These are phyloP conservation scores for Zizania latifolia DNA, from an alignment of 176 grass and related monocot genomes.

Conservation along the genomic window DNA sequence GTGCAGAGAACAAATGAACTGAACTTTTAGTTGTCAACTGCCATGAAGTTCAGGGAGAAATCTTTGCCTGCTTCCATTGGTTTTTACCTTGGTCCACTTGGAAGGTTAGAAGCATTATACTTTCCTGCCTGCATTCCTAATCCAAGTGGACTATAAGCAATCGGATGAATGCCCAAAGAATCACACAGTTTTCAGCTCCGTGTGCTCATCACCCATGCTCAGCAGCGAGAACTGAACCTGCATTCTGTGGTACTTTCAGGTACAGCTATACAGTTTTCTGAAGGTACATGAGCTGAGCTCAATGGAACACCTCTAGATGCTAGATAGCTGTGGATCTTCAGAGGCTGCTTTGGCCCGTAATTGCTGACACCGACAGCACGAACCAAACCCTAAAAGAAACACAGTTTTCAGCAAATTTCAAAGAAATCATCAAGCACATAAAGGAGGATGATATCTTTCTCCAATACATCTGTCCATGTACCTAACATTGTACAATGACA, in stretches of 20 bases:
- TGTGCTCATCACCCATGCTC: conserved; percentile 74
- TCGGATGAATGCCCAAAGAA: conserved; percentile 61
- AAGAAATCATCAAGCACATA: background rate
- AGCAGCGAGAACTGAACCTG: conserved; percentile 91
- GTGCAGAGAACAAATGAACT: conserved; percentile 8
- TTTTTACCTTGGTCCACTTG: conserved; percentile 58
- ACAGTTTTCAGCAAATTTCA: background rate
- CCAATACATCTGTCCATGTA: background rate
- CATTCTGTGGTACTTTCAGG: conserved; percentile 4
- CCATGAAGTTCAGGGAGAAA: background rate
- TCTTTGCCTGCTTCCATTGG: background rate
- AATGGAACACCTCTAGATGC: conserved; percentile 67
- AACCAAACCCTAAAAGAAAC: conserved; percentile 61
- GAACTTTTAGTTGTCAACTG: background rate
- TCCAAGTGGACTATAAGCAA: conserved; percentile 86
- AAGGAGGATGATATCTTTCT: background rate
- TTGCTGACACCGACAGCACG: conserved; percentile 87
- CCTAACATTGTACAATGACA: background rate
- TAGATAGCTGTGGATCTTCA: conserved; percentile 77
- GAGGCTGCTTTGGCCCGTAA: conserved; percentile 86
- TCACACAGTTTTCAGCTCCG: conserved; percentile 82
- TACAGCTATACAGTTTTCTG: conserved; percentile 5
- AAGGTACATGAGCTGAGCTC: conserved; percentile 77
- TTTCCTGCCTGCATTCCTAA: conserved; percentile 87
- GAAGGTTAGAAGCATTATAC: conserved; percentile 67